phyloP scores from a whole-genome alignment of 2,329 filamentous ascomycete genomes.

The Trichoderma simmonsii region DNA sequence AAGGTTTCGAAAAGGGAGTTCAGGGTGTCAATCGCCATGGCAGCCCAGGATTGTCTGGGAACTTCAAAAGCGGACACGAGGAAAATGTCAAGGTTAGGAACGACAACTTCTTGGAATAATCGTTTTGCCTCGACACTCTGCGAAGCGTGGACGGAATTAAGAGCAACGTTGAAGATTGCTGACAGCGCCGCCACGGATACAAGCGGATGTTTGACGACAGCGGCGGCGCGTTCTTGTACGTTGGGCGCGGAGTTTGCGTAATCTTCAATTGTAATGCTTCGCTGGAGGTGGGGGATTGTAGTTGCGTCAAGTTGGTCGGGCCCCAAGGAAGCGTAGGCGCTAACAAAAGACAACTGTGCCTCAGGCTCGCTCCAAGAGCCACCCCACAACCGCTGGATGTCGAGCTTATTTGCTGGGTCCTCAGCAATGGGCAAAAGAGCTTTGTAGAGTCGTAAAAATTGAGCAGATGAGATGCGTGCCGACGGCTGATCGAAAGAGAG shows the following conservation, averaged over 20 bases:
- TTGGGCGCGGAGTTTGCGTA: conserved; percentile 49
- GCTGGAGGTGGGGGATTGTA: conserved; percentile 76
- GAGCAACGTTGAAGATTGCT: conserved; percentile 62
- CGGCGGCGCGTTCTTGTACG: conserved; percentile 50
- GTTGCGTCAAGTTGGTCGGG: conserved; percentile 77
- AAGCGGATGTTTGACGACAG: conserved; percentile 78
- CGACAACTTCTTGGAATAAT: conserved; percentile 63
- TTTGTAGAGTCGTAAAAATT: conserved; percentile 79
- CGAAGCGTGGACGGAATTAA: conserved; percentile 59
- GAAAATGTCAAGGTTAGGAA: conserved; percentile 75
- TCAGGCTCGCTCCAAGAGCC: conserved; percentile 83
- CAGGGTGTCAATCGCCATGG: conserved; percentile 70
- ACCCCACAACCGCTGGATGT: conserved; percentile 88
- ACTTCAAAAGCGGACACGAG: conserved; percentile 75
- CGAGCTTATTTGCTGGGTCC: conserved; percentile 52
- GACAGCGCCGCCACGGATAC: conserved; percentile 83
- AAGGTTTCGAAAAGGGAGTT: conserved; percentile 80
- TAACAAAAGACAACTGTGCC: conserved; percentile 90
- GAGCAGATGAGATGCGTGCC: conserved; percentile 70
- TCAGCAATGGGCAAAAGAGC: conserved; percentile 71
- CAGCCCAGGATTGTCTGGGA: conserved; percentile 68
- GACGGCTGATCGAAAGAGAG: conserved; percentile 76
- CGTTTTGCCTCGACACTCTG: conserved; percentile 62
- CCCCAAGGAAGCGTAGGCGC: conserved; percentile 75
- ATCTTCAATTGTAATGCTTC: conserved; percentile 66